Evolutionary conservation across 257 asterid genomes (phyloP).

Genomic region (Paraleonurus japonicus): DNA sequence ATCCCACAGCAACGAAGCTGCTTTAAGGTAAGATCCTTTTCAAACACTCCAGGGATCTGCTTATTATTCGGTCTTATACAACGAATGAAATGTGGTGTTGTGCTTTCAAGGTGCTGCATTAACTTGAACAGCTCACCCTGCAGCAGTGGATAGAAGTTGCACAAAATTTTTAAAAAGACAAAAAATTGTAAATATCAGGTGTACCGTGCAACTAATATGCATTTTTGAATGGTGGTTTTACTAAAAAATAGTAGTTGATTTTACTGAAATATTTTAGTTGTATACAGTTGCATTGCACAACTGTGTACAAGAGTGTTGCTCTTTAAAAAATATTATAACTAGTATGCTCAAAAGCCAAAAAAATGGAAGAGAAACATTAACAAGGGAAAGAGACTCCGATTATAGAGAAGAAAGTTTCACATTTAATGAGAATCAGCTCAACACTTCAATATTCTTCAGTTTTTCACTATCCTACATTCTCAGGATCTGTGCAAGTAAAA

Average conservation of each 20-base stretch:
- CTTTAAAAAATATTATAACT: not conserved
- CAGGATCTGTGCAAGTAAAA: not conserved
- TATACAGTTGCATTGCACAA: too few relatives aligned
- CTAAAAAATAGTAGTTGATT: too few relatives aligned
- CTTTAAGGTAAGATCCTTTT: constrained; percentile 64
- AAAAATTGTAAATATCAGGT: too few relatives aligned
- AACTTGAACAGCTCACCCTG: constrained; percentile 81
- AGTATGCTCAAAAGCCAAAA: not conserved
- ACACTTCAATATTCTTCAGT: not conserved
- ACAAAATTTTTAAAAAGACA: not conserved
- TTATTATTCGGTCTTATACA: constrained; percentile 86
- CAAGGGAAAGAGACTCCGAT: not conserved
- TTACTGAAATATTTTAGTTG: too few relatives aligned
- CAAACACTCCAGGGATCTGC: constrained; percentile 71
- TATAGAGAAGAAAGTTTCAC: not conserved
- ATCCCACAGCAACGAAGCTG: constrained; percentile 88
- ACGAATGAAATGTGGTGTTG: constrained; percentile 84
- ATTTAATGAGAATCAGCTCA: not conserved
- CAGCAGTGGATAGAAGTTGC: constrained; percentile 29
- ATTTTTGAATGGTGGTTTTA: too few relatives aligned
- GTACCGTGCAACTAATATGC: too few relatives aligned
- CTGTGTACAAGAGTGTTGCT: too few relatives aligned
- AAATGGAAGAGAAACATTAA: constrained; percentile 2
- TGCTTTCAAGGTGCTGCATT: constrained; percentile 85
- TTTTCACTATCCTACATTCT: not conserved